Conservation (phyloP, 202 grass and related monocot species). For the Schoenoplectus triqueter region DNA sequence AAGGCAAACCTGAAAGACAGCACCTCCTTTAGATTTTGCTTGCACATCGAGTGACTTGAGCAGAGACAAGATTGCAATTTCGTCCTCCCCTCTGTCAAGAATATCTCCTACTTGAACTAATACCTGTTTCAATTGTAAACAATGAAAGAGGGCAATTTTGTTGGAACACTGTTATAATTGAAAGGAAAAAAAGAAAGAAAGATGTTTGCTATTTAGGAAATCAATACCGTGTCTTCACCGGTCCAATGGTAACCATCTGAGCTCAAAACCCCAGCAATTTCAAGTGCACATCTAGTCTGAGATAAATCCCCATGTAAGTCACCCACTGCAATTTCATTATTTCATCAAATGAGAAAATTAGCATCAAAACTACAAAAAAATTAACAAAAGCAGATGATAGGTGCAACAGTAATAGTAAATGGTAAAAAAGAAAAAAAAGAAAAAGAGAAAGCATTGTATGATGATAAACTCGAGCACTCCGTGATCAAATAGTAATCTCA, state of each 20-base stretch:
- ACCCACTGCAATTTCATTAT: background rate
- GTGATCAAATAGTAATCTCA: no score
- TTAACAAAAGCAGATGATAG: no score
- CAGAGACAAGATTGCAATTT: constrained; percentile 89
- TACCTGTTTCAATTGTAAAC: constrained; percentile 27
- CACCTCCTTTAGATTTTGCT: constrained; percentile 80
- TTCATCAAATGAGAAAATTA: no score
- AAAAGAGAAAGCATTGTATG: no score
- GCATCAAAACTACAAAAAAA: no score
- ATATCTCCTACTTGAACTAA: constrained; percentile 94
- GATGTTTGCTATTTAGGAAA: no score
- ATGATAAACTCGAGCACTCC: no score
- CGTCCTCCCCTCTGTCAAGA: constrained; percentile 85
- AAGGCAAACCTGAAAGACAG: constrained; percentile 85
- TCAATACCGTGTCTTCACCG: constrained; percentile 66
- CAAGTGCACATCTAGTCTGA: constrained; percentile 70
- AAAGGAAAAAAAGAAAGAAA: background rate
- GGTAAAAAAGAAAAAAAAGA: no score
- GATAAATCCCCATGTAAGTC: constrained; percentile 90
- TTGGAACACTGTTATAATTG: no score
- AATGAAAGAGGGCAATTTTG: constrained; percentile 11
- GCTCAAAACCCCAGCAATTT: constrained; percentile 75
- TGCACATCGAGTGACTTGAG: constrained; percentile 65
- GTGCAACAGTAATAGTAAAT: no score
- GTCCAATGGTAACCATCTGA: constrained; percentile 64